Base-by-base conservation (phyloP, 2,329 filamentous ascomycete genomes). In the Fusarium tanahbumbuense region DNA sequence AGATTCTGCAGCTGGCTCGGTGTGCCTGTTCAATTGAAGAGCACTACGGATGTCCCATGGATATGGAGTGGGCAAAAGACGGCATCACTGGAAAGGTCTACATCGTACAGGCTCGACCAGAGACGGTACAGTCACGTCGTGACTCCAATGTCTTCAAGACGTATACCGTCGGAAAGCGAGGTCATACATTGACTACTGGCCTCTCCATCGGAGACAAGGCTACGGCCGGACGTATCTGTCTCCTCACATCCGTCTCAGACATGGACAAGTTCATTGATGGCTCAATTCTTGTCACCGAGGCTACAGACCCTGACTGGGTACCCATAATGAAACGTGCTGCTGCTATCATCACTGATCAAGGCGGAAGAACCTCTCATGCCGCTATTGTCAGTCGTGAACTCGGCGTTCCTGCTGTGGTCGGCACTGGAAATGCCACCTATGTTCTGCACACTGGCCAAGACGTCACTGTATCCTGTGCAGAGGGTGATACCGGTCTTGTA, bases 371-470 rank as follows among this genome's bases (percentile, higher is more conserved):
- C 8, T 81, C 79, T 6, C 80, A 81, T 59, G 80, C 79, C 16
- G 79, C 80, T n/a, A 81, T 81, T 42, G 78, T 81, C 50, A 82
- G 80, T 68, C 79, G 79, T 6, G 79, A 81, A 46, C 70, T 81
- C 2, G 78, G 80, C 6, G 67, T 81, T 8, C 79, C 80, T 7
- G 80, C 78, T 3, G 71, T 81, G 8, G 79, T 82, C 2, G 80
- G 80, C 20, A 79, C 78, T 4, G 70, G 72, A 4, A 75, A 78
- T 65, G 77, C 78, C 8, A 80, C 80, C 3, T 81, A 79, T 52
- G 41, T 80, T 20, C 72, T 81, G 7, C 78, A 81, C 62, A 78
- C 71, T 5, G 77, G 76, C 32, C 78, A 81, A 44, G 77, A 81
- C 28, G 74, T 81, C 22, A 81, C 80, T 9, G 79, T 79, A 15